phyloP scores from a whole-genome alignment of 2,329 filamentous ascomycete species.

The Sporothrix schenckii region DNA sequence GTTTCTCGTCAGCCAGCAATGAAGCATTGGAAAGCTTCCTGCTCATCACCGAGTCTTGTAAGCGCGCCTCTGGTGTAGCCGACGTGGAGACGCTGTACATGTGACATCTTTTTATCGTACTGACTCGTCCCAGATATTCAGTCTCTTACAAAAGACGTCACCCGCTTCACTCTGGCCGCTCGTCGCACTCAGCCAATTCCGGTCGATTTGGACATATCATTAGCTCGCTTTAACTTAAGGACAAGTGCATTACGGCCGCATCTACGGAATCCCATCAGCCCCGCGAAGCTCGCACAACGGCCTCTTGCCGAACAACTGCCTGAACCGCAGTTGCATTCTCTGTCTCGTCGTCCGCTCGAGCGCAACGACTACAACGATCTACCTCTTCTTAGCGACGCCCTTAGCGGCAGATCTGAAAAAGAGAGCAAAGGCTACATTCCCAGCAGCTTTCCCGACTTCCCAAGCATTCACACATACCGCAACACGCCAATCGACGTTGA shows the following conservation, averaged over 20 bases:
- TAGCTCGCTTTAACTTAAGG: slow-evolving; percentile 57
- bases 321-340: neutral
- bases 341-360: neutral
- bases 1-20: slow-evolving; percentile 58
- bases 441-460: slow-evolving; percentile 61
- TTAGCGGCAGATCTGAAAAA: slow-evolving; percentile 63
- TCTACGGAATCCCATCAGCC: slow-evolving; percentile 56
- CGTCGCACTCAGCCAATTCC: slow-evolving; percentile 59
- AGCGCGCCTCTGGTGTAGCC: slow-evolving; percentile 37
- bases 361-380: slow-evolving; percentile 40
- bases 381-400: slow-evolving; percentile 55
- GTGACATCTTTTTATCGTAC: slow-evolving; percentile 29
- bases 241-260: slow-evolving; percentile 59
- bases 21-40: slow-evolving; percentile 64
- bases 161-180: slow-evolving; percentile 51
- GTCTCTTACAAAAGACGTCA: slow-evolving; percentile 54
- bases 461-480: slow-evolving; percentile 66
- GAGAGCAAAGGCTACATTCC: slow-evolving; percentile 61
- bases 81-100: neutral
- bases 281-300: slow-evolving; percentile 37
- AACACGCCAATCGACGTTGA: slow-evolving; percentile 56
- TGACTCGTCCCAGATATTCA: slow-evolving; percentile 49
- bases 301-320: neutral
- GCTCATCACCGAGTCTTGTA: slow-evolving; percentile 60
- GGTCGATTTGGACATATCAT: slow-evolving; percentile 58